These are phyloP conservation scores for Sporothrix pseudoabietina DNA, from an alignment of 2,329 filamentous ascomycete species.

Conservation along the genomic window DNA sequence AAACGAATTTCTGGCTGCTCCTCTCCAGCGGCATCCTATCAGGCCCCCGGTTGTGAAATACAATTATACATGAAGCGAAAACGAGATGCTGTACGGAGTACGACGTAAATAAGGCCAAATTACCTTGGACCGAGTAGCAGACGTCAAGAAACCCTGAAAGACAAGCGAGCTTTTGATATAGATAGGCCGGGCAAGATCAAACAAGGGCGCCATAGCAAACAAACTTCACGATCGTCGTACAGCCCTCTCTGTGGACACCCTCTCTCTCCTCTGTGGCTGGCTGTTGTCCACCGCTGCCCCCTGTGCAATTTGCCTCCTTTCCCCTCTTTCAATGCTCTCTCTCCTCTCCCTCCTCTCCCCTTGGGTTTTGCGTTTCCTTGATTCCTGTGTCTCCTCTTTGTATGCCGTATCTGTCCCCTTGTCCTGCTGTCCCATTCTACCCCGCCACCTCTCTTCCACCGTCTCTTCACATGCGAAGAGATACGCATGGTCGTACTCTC, in stretches of 20 bases:
- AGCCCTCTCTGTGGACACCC: neutral
- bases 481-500: neutral
- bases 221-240: neutral
- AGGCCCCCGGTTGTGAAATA: slow-evolving; percentile 8
- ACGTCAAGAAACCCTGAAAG: neutral
- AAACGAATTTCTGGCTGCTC: neutral
- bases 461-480: neutral
- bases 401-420: neutral
- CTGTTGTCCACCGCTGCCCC: neutral
- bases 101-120: neutral
- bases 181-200: neutral
- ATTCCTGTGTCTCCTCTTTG: neutral
- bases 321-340: neutral
- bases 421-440: neutral
- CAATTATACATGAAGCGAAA: neutral
- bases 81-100: neutral
- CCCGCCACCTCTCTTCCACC: neutral
- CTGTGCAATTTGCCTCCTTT: neutral
- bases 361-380: neutral
- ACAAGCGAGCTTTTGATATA: neutral
- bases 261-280: neutral
- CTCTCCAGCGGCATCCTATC: neutral
- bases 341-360: too few relatives aligned
- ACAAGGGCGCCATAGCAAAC: neutral
- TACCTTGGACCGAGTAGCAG: neutral